phyloP scores from a whole-genome alignment of 1,139 yeast genomes.

The Debaryomycetaceae sp. region DNA sequence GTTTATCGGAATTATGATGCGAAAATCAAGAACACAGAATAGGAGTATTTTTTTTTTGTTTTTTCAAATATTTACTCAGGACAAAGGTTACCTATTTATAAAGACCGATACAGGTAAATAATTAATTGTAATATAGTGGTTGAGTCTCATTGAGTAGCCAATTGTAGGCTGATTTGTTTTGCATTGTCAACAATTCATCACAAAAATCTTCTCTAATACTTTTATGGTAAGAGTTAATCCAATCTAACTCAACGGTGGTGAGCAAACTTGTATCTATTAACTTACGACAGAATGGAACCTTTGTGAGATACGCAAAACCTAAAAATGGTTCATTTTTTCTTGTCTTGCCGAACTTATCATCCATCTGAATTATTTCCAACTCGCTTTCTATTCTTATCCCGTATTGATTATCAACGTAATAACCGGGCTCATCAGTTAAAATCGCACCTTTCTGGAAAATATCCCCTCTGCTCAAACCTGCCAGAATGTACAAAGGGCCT shows the following conservation, averaged over 20 bases:
- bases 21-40: neutral
- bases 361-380: conserved; percentile 39
- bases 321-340: conserved; percentile 33
- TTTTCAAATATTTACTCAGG: too few relatives aligned
- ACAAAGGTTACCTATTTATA: too few relatives aligned
- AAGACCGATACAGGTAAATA: too few relatives aligned
- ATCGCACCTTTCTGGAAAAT: conserved; percentile 47
- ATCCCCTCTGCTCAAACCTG: conserved; percentile 31
- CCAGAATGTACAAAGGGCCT: conserved; percentile 49
- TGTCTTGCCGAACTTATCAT: conserved; percentile 30
- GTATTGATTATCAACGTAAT: conserved; percentile 47
- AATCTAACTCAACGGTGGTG: conserved; percentile 38
- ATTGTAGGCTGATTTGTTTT: conserved; percentile 34
- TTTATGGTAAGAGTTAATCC: conserved; percentile 50
- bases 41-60: too few relatives aligned
- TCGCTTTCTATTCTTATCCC: conserved; percentile 57
- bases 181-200: conserved; percentile 32
- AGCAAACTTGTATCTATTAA: conserved; percentile 41
- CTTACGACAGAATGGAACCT: conserved; percentile 51
- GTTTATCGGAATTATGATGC: neutral
- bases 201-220: conserved; percentile 36
- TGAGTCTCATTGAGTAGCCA: conserved; percentile 41
- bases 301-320: conserved; percentile 49
- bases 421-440: conserved; percentile 57
- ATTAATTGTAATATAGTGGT: conserved; percentile 17